Base-by-base conservation (phyloP, 2,329 filamentous ascomycete species). In the Cadophora luteo-olivacea region DNA sequence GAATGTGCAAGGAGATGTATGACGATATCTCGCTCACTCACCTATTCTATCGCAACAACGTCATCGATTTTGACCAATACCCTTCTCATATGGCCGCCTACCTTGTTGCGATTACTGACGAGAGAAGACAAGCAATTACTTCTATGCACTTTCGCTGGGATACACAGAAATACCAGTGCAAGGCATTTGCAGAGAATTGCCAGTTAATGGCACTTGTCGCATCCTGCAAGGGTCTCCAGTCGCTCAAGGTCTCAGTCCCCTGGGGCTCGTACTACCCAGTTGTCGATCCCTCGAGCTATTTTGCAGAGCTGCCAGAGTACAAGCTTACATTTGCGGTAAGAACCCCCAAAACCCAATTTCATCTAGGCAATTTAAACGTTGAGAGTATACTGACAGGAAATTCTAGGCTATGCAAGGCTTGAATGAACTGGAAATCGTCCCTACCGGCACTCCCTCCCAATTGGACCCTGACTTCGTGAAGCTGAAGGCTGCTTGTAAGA, bases 11-110 rank as follows among this genome's bases (percentile, higher is more conserved):
- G 48, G 9, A 65, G 45, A 49, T 72, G 22, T 74, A 74, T 48
- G 22, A 65, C 14, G 67, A 69, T 4, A 66, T 74, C 5, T 66
- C 66, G 4, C 41, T 49, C 4, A 63, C 68, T 11, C 69, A 72
- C 33, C 12, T 68, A 0, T 73, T 74, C 66, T 74, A 74, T 49
- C 45, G 64, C 14, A 38, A 48, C 38, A 74, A 74, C 38, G 14
- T 38, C 4, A 73, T 74, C 33, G 22, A 67, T 12, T 71, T 72
- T 8, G 9, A 12, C 36, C 8, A 6, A 9, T 12, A 54, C 14
- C 14, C 2, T 11, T 5, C 12, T 2, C 8, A 45, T 7, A 12
- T 63, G 1, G 57, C 64, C 14, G 63, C 52, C 12, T 74, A 70
- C 49, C 62, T 74, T 12, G 61, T 71, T 29, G 72, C 69, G 1